Conservation (phyloP, 768 basidiomycete genomes). For the Russula emetica region DNA sequence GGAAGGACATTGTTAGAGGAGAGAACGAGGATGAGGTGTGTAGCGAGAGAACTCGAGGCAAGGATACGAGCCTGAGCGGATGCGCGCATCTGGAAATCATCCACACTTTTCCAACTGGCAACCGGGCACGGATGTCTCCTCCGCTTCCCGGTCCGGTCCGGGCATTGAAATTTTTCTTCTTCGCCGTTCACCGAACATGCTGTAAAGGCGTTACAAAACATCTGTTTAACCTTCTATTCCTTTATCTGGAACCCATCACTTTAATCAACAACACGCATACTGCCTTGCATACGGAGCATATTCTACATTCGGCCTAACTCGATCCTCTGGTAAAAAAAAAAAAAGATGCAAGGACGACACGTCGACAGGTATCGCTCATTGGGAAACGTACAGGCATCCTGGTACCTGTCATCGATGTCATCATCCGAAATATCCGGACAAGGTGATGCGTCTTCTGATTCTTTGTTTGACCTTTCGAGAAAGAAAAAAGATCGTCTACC, state of each 20-base stretch:
- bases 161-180: not conserved
- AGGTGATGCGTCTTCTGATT: no score
- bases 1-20: constrained; percentile 28
- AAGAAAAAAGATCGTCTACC: not conserved
- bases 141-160: not conserved
- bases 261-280: not conserved
- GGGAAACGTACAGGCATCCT: not conserved
- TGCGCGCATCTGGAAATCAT: not conserved
- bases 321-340: no score
- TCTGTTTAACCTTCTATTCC: not conserved
- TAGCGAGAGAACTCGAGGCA: not conserved
- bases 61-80: not conserved
- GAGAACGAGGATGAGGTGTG: not conserved
- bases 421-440: constrained; percentile 15
- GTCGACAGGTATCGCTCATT: not conserved
- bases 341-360: not conserved
- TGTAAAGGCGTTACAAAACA: constrained; percentile 5
- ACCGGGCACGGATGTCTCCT: not conserved
- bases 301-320: constrained; percentile 7
- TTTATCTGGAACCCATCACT: not conserved
- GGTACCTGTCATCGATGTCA: constrained; percentile 12
- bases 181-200: constrained; percentile 2
- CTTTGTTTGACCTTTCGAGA: not conserved
- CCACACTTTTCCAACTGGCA: not conserved
- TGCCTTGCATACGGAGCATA: no score